Percentiles rank a stretch among this genome's conserved stretches.
Evolutionary conservation across 1,284 basidiomycete species (phyloP).

Genomic region (Cronartium ribicola): DNA sequence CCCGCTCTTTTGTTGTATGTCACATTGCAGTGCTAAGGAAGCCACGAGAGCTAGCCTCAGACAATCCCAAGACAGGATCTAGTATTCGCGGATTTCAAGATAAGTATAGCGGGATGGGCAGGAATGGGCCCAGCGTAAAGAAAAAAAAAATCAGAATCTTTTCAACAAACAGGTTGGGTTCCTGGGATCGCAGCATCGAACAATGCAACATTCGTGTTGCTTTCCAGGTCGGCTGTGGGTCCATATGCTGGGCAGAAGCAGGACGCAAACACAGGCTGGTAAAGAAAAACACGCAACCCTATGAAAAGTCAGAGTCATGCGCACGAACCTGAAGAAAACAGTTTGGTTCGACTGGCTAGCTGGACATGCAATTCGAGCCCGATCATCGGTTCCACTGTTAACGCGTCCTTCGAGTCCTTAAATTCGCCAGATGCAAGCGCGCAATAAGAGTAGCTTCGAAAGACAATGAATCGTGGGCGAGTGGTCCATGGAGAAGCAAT

Average conservation of each 20-base stretch:
- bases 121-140: not conserved
- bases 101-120: not conserved
- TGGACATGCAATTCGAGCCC: constrained; percentile 96
- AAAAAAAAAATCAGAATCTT: not conserved
- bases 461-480: not conserved
- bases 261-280: constrained; percentile 37
- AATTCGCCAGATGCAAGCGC: not conserved
- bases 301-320: constrained; percentile 5
- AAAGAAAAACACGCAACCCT: constrained; percentile 44
- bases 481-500: not conserved
- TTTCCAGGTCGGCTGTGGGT: constrained; percentile 58
- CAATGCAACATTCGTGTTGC: constrained; percentile 72
- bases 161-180: constrained; percentile 69
- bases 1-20: constrained; percentile 67
- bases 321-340: constrained; percentile 73
- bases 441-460: not conserved
- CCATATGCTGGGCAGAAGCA: constrained; percentile 55
- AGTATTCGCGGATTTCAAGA: not conserved
- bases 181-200: constrained; percentile 92
- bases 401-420: not conserved
- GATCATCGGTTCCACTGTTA: constrained; percentile 59
- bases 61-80: constrained; percentile 9
- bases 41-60: constrained; percentile 74
- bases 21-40: constrained; percentile 71
- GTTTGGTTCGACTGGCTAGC: constrained; percentile 75